These are phyloP conservation scores for Kluyveromyces nonfermentans DNA, from an alignment of 805 yeast species.

Conservation along the genomic window DNA sequence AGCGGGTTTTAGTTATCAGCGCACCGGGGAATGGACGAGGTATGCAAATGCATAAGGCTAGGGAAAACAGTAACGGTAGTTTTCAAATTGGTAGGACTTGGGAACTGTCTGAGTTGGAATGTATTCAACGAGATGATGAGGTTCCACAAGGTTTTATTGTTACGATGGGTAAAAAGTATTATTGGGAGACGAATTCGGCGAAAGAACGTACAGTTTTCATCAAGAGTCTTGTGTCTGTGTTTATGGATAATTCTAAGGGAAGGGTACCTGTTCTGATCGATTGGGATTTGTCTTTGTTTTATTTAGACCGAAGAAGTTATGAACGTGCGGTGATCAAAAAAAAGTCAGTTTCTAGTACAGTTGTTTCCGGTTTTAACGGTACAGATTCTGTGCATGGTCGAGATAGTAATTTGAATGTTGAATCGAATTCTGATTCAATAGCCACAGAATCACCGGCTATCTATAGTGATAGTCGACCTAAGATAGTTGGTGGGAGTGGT, in stretches of 20 bases:
- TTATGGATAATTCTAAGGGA: conserved; percentile 46
- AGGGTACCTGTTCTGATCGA: conserved; percentile 43
- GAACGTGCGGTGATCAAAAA: conserved; percentile 21
- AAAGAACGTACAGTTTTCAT: conserved; percentile 53
- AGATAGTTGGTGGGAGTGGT: background rate
- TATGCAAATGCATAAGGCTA: conserved; percentile 73
- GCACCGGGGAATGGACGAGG: conserved; percentile 55
- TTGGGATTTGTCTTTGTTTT: conserved; percentile 39
- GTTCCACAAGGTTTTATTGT: conserved; percentile 50
- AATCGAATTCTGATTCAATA: background rate
- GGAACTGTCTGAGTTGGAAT: conserved; percentile 63
- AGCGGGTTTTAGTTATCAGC: conserved; percentile 42
- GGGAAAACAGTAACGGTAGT: conserved; percentile 62
- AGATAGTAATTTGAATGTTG: conserved; percentile 2
- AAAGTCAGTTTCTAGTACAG: background rate
- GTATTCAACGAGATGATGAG: conserved; percentile 44
- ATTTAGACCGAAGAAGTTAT: conserved; percentile 32
- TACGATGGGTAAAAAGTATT: conserved; percentile 66
- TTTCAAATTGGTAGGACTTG: conserved; percentile 91
- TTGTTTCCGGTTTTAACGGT: background rate
- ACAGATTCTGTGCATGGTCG: background rate
- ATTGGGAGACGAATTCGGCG: conserved; percentile 62
- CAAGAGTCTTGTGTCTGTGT: conserved; percentile 42
- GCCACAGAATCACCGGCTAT: no score
- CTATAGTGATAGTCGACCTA: no score